These are phyloP conservation scores for Venturiaceae sp. DNA, from an alignment of 2,329 filamentous ascomycete genomes.

Conservation along the genomic window DNA sequence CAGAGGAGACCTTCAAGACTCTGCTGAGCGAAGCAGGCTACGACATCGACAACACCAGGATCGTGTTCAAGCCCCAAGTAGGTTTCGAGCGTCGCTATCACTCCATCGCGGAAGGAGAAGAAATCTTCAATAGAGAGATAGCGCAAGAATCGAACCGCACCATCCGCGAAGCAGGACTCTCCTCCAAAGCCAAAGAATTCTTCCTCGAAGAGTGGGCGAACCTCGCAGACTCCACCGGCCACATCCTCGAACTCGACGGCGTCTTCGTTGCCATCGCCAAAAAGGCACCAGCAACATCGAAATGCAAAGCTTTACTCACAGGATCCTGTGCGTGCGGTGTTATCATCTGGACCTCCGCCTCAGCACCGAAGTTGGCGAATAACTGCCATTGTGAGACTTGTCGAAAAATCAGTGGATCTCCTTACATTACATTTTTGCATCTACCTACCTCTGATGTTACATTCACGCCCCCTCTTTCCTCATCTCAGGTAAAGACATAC, in stretches of 20 bases:
- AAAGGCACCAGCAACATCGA: slow-evolving; percentile 10
- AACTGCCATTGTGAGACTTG: slow-evolving; percentile 41
- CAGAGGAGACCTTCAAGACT: slow-evolving; percentile 19
- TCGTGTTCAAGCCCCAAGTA: slow-evolving; percentile 23
- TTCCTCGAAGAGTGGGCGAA: slow-evolving; percentile 26
- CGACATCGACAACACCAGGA: slow-evolving; percentile 19
- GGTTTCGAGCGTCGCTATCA: slow-evolving; percentile 15
- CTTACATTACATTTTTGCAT: slow-evolving; percentile 32
- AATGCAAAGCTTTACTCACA: no score
- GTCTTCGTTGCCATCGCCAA: slow-evolving; percentile 27
- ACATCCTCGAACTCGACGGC: slow-evolving; percentile 27
- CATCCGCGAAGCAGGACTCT: slow-evolving; percentile 21
- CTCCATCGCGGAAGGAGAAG: slow-evolving; percentile 20
- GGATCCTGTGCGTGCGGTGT: slow-evolving; percentile 35
- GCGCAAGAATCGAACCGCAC: slow-evolving; percentile 14
- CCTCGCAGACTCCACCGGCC: slow-evolving; percentile 22
- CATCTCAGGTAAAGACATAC: neutral
- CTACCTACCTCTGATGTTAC: slow-evolving; percentile 25
- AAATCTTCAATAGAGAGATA: slow-evolving; percentile 25
- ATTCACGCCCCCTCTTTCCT: slow-evolving; percentile 18
- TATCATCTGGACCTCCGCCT: slow-evolving; percentile 30
- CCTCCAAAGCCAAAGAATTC: slow-evolving; percentile 20
- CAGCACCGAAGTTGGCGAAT: slow-evolving; percentile 24
- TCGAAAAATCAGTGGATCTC: slow-evolving; percentile 36
- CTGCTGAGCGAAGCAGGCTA: slow-evolving; percentile 23